These are phyloP conservation scores for Aureobasidium sp. DNA, from an alignment of 2,329 filamentous ascomycete genomes.

Conservation along the genomic window DNA sequence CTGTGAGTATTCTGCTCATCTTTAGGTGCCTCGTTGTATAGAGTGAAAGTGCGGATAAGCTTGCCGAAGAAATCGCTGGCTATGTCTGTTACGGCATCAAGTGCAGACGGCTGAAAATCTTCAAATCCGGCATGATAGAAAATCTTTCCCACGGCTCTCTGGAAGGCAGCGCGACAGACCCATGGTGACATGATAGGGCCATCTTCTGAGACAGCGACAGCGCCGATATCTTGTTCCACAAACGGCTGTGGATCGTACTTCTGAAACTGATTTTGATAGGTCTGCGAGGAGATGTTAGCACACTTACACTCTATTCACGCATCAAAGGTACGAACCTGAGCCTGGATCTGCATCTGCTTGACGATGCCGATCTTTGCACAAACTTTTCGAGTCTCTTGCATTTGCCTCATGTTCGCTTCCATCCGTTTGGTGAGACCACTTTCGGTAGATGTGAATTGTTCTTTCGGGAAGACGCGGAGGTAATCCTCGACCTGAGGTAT, in stretches of 20 bases:
- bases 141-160: constrained; percentile 86
- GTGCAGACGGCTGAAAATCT: constrained; percentile 88
- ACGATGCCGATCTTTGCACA: constrained; percentile 96
- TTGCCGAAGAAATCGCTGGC: constrained; percentile 86
- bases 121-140: constrained; percentile 97
- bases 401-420: constrained; percentile 84
- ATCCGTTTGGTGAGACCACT: constrained; percentile 72
- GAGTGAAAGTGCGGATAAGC: constrained; percentile 68
- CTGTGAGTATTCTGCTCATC: constrained; percentile 42
- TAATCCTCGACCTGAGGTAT: constrained; percentile 84
- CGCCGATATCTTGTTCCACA: constrained; percentile 73
- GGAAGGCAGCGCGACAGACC: constrained; percentile 74
- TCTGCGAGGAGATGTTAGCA: constrained; percentile 43
- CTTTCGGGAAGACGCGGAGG: constrained; percentile 66
- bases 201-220: constrained; percentile 84
- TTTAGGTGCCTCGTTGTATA: constrained; percentile 79
- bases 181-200: constrained; percentile 81
- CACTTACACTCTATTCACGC: not conserved
- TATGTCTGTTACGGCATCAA: constrained; percentile 84
- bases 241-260: constrained; percentile 92
- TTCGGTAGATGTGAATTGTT: constrained; percentile 67
- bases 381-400: constrained; percentile 94
- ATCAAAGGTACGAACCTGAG: constrained; percentile 60
- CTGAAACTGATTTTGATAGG: constrained; percentile 96
- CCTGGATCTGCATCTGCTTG: constrained; percentile 98